Percentiles rank a stretch among this genome's conserved stretches.
Evolutionary conservation across 495 filamentous ascomycete species (phyloP).

Genomic region (Penicillium coprophilum): DNA sequence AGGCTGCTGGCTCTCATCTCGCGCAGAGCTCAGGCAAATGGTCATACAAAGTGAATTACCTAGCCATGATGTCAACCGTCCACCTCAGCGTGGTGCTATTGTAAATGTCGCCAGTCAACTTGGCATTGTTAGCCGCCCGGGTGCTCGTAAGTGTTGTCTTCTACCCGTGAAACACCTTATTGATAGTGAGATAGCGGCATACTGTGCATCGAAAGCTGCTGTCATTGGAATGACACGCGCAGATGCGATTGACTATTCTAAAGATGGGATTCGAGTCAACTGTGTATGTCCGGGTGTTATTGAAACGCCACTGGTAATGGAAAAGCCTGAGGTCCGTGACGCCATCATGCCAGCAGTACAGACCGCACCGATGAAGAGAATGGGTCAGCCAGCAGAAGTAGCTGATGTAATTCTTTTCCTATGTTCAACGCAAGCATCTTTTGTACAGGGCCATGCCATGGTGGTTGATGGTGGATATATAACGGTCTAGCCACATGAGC

Average conservation of each 20-base stretch:
- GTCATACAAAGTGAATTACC: conserved; percentile 46
- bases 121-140: conserved; percentile 50
- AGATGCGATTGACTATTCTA: conserved; percentile 54
- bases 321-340: conserved; percentile 36
- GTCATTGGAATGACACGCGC: conserved; percentile 46
- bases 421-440: conserved; percentile 46
- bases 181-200: conserved; percentile 36
- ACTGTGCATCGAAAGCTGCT: conserved; percentile 49
- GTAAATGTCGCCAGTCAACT: conserved; percentile 58
- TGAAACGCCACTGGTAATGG: conserved; percentile 49
- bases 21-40: conserved; percentile 50
- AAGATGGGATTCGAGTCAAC: conserved; percentile 50
- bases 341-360: conserved; percentile 36
- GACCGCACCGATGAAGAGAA: conserved; percentile 52
- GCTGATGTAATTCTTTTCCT: conserved; percentile 53
- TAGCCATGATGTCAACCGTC: conserved; percentile 37
- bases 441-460: conserved; percentile 52
- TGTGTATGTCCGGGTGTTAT: conserved; percentile 55
- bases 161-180: not conserved
- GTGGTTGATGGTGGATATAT: conserved; percentile 56
- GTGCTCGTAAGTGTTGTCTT: conserved; percentile 40
- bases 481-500: conserved; percentile 26
- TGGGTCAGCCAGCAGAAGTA: conserved; percentile 50
- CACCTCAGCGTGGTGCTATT: conserved; percentile 41
- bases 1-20: conserved; percentile 51